A percentile compares a stretch with the other conserved stretches of the same genome.
phyloP scores from a whole-genome alignment of 352 stramenopile genomes.

The Phytophthora melonis region DNA sequence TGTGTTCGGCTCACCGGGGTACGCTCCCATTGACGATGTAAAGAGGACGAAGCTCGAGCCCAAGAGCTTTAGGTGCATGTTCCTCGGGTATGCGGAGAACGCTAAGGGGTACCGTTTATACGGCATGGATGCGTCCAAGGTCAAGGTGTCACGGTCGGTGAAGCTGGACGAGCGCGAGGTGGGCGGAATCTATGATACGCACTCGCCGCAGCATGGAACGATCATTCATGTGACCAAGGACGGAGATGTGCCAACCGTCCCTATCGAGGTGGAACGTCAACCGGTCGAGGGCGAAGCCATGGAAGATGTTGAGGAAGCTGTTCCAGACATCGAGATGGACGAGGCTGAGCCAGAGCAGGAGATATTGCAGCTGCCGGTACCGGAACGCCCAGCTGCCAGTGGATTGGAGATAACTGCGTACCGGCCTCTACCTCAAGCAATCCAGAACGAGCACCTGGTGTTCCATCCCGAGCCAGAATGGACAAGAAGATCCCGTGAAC shows the following conservation, averaged over 20 bases:
- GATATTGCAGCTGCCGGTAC: neutral
- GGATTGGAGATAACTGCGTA: slow-evolving; percentile 13
- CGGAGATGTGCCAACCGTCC: neutral
- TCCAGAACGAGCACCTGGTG: slow-evolving; percentile 8
- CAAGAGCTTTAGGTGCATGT: no score
- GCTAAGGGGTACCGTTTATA: no score
- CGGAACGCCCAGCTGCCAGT: neutral
- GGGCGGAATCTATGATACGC: no score
- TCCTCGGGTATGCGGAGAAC: no score
- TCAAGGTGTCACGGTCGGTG: no score
- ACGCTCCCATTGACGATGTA: no score
- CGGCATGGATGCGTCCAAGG: no score
- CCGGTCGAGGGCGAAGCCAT: slow-evolving; percentile 7
- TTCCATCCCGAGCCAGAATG: slow-evolving; percentile 1
- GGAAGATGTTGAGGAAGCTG: slow-evolving; percentile 6
- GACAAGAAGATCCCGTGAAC: neutral
- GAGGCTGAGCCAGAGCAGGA: neutral
- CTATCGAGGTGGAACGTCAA: neutral
- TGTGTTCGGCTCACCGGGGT: no score
- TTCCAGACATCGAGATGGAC: slow-evolving; percentile 14
- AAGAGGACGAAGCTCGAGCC: no score
- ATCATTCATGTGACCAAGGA: slow-evolving; percentile 11
- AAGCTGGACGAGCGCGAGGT: no score
- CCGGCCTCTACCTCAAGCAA: neutral
- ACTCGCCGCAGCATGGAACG: slow-evolving; percentile 10